Percentiles rank a stretch among this genome's conserved stretches.
Conservation (phyloP, 192 early-diverging fungal species). For the Coemansia sp. region DNA sequence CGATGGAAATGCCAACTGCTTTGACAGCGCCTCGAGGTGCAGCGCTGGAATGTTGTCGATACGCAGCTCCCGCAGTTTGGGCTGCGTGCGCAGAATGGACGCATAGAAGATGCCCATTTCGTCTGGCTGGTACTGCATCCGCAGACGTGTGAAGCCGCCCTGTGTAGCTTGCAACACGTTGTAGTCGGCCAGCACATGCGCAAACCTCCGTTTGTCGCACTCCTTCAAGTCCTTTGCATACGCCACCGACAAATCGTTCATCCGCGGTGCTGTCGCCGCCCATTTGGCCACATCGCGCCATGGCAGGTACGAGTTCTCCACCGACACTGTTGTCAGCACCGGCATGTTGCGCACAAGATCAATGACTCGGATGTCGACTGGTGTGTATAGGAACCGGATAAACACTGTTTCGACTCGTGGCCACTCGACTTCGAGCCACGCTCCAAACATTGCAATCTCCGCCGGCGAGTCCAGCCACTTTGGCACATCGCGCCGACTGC, state of each 20-base stretch:
- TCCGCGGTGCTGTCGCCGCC: conserved; percentile 32
- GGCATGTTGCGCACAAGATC: conserved; percentile 51
- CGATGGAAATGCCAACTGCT: conserved; percentile 52
- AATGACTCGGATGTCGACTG: conserved; percentile 50
- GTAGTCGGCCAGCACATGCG: conserved; percentile 52
- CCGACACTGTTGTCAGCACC: conserved; percentile 16
- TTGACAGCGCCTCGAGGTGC: conserved; percentile 43
- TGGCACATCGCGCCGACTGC: conserved; percentile 42
- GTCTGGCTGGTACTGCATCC: conserved; percentile 55
- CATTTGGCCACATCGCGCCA: conserved; percentile 56
- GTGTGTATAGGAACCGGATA: conserved; percentile 49
- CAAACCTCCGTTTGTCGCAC: conserved; percentile 38
- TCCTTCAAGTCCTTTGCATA: conserved; percentile 46
- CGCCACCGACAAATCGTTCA: conserved; percentile 47
- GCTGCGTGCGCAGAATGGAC: conserved; percentile 49
- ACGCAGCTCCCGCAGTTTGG: conserved; percentile 46
- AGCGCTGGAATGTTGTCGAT: conserved; percentile 47
- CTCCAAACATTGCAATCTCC: conserved; percentile 50
- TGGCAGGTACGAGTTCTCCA: conserved; percentile 56
- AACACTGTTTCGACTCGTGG: conserved; percentile 42
- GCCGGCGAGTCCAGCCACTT: conserved; percentile 53
- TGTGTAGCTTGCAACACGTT: conserved; percentile 48
- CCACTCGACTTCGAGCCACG: conserved; percentile 54
- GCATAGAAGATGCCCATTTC: conserved; percentile 56
- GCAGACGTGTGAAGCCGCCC: conserved; percentile 42